Percentiles rank a stretch among this genome's conserved stretches.
These are phyloP conservation scores for Serendipita indica DNA, from an alignment of 768 basidiomycete genomes.

Conservation along the genomic window DNA sequence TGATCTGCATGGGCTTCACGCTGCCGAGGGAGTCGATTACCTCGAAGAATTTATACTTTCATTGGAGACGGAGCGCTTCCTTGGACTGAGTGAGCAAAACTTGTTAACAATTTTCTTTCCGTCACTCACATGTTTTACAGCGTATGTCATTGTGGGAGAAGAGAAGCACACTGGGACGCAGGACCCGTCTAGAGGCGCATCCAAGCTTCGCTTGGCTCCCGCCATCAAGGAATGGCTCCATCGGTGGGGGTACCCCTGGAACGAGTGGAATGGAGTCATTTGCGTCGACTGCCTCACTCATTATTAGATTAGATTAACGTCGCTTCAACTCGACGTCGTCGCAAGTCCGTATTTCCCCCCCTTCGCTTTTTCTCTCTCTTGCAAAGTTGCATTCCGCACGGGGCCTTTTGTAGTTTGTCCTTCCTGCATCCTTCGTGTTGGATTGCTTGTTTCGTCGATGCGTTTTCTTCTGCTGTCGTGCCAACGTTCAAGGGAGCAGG, in stretches of 20 bases:
- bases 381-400: no score
- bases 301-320: no score
- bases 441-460: no score
- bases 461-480: no score
- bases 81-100: conserved; percentile 53
- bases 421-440: no score
- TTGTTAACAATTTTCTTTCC: neutral
- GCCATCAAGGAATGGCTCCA: conserved; percentile 86
- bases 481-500: no score
- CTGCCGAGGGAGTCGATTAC: conserved; percentile 84
- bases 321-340: no score
- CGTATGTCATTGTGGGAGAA: conserved; percentile 84
- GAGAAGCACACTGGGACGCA: conserved; percentile 94
- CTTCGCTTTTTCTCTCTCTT: no score
- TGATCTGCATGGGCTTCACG: conserved; percentile 87
- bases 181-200: conserved; percentile 65
- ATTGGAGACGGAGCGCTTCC: conserved; percentile 78
- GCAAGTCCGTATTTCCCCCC: no score
- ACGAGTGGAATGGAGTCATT: conserved; percentile 77
- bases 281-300: conserved; percentile 81
- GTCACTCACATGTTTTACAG: conserved; percentile 26
- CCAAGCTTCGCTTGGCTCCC: conserved; percentile 66
- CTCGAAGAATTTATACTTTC: conserved; percentile 77
- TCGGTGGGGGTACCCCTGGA: conserved; percentile 89
- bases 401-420: no score